A percentile compares a stretch with the other conserved stretches of the same genome.
These are phyloP conservation scores for Anthracocystis setariae DNA, from an alignment of 1,284 basidiomycete genomes.

Conservation along the genomic window DNA sequence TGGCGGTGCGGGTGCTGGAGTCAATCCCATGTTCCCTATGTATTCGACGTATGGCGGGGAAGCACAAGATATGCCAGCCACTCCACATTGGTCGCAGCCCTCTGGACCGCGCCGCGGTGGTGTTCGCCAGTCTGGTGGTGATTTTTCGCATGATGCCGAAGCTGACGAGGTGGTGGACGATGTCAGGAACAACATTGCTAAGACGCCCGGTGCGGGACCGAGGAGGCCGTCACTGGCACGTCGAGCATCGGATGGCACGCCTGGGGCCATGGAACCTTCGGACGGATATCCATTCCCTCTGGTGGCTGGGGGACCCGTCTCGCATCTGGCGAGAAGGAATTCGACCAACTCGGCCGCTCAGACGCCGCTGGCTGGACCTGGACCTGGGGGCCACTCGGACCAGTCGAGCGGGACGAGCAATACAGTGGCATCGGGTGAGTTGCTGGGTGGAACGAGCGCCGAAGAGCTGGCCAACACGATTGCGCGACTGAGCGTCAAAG, in stretches of 20 bases:
- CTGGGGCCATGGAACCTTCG: constrained; percentile 17
- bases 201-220: constrained; percentile 43
- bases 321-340: constrained; percentile 39
- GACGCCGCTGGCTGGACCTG: constrained; percentile 38
- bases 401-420: not conserved
- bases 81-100: constrained; percentile 60
- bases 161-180: constrained; percentile 26
- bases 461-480: constrained; percentile 57
- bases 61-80: constrained; percentile 39
- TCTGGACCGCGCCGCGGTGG: constrained; percentile 20
- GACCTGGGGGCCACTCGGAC: constrained; percentile 6
- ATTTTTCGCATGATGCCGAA: constrained; percentile 1
- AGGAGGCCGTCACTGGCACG: constrained; percentile 25
- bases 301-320: constrained; percentile 17
- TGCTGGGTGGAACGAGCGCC: constrained; percentile 27
- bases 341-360: constrained; percentile 47
- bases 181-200: constrained; percentile 18
- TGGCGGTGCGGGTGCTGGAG: constrained; percentile 18
- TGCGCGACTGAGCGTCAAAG: constrained; percentile 53
- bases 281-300: constrained; percentile 58
- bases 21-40: constrained; percentile 50
- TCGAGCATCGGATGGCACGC: constrained; percentile 36
- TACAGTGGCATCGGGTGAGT: not conserved
- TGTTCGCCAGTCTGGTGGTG: constrained; percentile 7
- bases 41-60: not conserved